Percentiles rank a stretch among this genome's conserved stretches.
phyloP scores from a whole-genome alignment of 495 filamentous ascomycete genomes.

The Penicillium atrosanguineum region DNA sequence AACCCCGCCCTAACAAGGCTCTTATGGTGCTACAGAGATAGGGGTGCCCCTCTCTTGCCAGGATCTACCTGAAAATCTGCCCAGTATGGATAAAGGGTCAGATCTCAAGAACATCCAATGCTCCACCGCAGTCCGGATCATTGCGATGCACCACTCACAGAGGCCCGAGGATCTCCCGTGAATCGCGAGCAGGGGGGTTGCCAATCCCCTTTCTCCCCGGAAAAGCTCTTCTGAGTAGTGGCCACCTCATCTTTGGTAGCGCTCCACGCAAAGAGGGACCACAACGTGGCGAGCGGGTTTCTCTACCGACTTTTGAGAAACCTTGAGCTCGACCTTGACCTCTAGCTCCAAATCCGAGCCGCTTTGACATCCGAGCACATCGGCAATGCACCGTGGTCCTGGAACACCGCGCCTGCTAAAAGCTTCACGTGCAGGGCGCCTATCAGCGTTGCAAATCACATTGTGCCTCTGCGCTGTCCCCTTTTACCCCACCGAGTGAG shows the following conservation, averaged over 20 bases:
- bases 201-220: constrained; percentile 7
- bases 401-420: neutral
- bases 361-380: neutral
- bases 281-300: constrained; percentile 1
- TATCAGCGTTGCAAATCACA: constrained; percentile 20
- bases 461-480: neutral
- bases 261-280: neutral
- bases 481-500: neutral
- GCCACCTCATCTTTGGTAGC: constrained; percentile 1
- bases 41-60: constrained; percentile 2
- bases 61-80: constrained; percentile 13
- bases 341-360: neutral
- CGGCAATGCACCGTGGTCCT: neutral
- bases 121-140: constrained; percentile 6
- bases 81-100: constrained; percentile 6
- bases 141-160: constrained; percentile 16
- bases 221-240: constrained; percentile 1
- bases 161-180: neutral
- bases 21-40: no score
- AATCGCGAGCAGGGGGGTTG: neutral
- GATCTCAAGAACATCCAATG: constrained; percentile 7
- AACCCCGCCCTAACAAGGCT: no score
- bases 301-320: neutral
- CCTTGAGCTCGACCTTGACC: neutral
- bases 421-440: constrained; percentile 23